Percentiles rank a stretch among this genome's conserved stretches.
Evolutionary conservation across 352 stramenopile species (phyloP).

Genomic region (Elongisporangium anandrum): DNA sequence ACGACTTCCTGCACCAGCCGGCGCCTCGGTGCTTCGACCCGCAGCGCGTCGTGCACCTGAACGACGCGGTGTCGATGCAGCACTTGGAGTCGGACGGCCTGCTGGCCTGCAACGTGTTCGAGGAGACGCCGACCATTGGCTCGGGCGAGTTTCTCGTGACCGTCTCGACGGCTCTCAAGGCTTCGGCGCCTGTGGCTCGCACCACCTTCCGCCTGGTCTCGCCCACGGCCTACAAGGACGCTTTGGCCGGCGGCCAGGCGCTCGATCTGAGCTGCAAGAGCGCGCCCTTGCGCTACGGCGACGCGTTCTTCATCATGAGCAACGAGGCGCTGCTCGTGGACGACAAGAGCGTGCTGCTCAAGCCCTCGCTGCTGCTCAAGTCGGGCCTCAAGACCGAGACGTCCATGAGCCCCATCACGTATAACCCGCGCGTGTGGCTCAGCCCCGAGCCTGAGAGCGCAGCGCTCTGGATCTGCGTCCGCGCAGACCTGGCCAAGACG

Average conservation of each 20-base stretch:
- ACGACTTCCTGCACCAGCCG: slow-evolving; percentile 66
- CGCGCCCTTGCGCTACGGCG: slow-evolving; percentile 59
- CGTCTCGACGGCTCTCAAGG: slow-evolving; percentile 16
- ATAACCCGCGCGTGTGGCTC: slow-evolving; percentile 78
- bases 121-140: slow-evolving; percentile 77
- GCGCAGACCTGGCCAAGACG: slow-evolving; percentile 50
- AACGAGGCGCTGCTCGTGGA: slow-evolving; percentile 78
- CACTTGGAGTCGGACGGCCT: slow-evolving; percentile 47
- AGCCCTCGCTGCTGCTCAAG: slow-evolving; percentile 76
- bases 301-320: slow-evolving; percentile 78
- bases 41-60: slow-evolving; percentile 33
- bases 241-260: slow-evolving; percentile 16
- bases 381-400: slow-evolving; percentile 76
- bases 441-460: slow-evolving; percentile 56
- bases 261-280: slow-evolving; percentile 13
- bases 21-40: slow-evolving; percentile 49
- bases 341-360: slow-evolving; percentile 65
- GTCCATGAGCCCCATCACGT: slow-evolving; percentile 85
- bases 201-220: slow-evolving; percentile 74
- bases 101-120: slow-evolving; percentile 74
- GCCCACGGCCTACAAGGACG: slow-evolving; percentile 31
- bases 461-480: slow-evolving; percentile 66
- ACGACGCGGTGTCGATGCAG: slow-evolving; percentile 49
- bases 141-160: slow-evolving; percentile 74
- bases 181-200: slow-evolving; percentile 25